phyloP scores from a whole-genome alignment of 352 stramenopile genomes.

The Phytophthora gonapodyides region DNA sequence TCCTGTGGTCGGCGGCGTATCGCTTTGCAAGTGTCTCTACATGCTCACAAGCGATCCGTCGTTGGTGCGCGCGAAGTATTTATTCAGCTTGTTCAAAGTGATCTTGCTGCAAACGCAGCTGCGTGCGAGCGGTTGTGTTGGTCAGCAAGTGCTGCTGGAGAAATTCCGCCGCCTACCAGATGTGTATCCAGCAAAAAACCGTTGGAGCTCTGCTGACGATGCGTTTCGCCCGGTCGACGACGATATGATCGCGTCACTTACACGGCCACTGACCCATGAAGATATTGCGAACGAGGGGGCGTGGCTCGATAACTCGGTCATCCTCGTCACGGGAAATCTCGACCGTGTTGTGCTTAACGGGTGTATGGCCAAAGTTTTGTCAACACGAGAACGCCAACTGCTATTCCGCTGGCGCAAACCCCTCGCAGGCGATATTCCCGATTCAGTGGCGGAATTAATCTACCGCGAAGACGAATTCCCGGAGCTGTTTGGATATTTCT shows the following conservation, averaged over 20 bases:
- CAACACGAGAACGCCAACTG: background rate
- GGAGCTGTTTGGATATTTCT: constrained; percentile 20
- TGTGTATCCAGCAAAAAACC: background rate
- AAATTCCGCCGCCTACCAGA: background rate
- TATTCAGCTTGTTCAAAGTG: constrained; percentile 6
- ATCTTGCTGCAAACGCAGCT: background rate
- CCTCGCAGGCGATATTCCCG: background rate
- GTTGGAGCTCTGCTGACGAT: background rate
- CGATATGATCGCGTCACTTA: background rate
- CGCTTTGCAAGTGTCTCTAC: constrained; percentile 8
- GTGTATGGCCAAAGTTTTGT: background rate
- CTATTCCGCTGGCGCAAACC: constrained; percentile 1
- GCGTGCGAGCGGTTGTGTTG: background rate
- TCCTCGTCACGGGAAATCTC: constrained; percentile 8
- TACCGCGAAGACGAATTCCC: constrained; percentile 13
- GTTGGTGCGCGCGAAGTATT: background rate
- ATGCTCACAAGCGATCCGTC: constrained; percentile 7
- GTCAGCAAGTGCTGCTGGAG: background rate
- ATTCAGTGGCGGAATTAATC: background rate
- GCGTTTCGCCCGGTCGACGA: background rate
- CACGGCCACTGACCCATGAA: background rate
- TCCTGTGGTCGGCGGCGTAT: background rate
- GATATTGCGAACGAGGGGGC: background rate
- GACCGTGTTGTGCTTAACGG: constrained; percentile 5
- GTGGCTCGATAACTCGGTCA: background rate